Conservation (phyloP, 495 filamentous ascomycete genomes). For the Tuber calosporum region DNA sequence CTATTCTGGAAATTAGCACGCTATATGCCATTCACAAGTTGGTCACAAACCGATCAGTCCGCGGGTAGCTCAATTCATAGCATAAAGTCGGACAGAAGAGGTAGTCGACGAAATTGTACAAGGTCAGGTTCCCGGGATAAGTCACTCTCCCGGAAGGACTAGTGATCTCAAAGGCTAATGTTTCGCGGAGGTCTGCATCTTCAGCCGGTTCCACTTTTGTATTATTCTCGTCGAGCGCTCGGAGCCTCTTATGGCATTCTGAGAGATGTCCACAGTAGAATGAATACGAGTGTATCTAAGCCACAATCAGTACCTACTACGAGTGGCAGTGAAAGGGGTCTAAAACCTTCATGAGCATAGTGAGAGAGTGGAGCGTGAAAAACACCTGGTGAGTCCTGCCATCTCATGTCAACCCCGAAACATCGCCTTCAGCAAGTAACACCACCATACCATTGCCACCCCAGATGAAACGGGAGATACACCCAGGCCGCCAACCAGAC, state of each 20-base stretch:
- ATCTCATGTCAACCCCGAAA: conserved; percentile 3
- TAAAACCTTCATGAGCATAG: conserved; percentile 75
- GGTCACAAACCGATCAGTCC: conserved; percentile 48
- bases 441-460: conserved; percentile 62
- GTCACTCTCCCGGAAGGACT: conserved; percentile 82
- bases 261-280: conserved; percentile 97
- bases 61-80: conserved; percentile 95
- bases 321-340: background rate
- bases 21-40: background rate
- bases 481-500: conserved; percentile 80
- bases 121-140: conserved; percentile 81
- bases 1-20: conserved; percentile 23
- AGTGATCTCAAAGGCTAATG: conserved; percentile 80
- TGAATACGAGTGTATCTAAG: conserved; percentile 80
- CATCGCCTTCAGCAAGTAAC: conserved; percentile 4
- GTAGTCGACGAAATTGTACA: conserved; percentile 76
- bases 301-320: conserved; percentile 12
- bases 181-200: conserved; percentile 61
- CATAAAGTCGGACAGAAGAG: conserved; percentile 90
- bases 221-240: conserved; percentile 57
- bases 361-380: conserved; percentile 81
- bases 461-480: conserved; percentile 73
- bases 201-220: conserved; percentile 41
- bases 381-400: conserved; percentile 87
- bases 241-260: conserved; percentile 70